Evolutionary conservation across 2,329 filamentous ascomycete genomes (phyloP).

Genomic region (Bipolaris gigantea): DNA sequence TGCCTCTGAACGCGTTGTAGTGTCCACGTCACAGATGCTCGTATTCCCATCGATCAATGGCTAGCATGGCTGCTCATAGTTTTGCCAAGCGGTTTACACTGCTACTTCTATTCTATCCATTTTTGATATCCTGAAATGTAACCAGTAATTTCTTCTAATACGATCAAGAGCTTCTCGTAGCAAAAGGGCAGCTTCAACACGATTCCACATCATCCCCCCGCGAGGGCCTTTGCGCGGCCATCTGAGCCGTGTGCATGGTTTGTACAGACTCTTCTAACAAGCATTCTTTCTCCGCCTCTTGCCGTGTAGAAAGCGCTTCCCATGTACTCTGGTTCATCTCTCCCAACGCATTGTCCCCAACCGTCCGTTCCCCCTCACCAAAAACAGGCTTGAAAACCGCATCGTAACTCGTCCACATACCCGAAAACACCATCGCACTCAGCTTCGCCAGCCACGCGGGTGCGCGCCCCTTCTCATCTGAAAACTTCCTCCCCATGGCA

Average conservation of each 20-base stretch:
- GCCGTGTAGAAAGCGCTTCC: neutral
- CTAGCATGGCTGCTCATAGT: no score
- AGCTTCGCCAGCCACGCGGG: conserved; percentile 67
- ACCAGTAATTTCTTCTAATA: neutral
- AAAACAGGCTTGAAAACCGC: conserved; percentile 65
- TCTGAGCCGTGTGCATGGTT: neutral
- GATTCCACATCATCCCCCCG: neutral
- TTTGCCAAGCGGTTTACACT: no score
- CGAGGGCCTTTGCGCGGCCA: neutral
- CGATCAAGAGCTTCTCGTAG: neutral
- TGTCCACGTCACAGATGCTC: neutral
- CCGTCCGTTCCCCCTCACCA: conserved; percentile 80
- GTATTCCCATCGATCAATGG: neutral
- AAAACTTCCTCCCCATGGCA: conserved; percentile 53
- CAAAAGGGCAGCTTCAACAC: neutral
- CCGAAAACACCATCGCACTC: conserved; percentile 57
- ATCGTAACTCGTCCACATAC: conserved; percentile 69
- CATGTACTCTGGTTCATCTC: neutral
- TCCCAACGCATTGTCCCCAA: conserved; percentile 25
- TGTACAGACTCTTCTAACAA: neutral
- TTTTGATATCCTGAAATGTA: conserved; percentile 66
- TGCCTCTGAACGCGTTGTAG: neutral
- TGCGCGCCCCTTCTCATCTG: conserved; percentile 66
- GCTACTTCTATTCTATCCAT: conserved; percentile 57
- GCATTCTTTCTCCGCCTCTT: neutral